These are phyloP conservation scores for Eragrostis curvula DNA, from an alignment of 176 grass and related monocot genomes.

Conservation along the genomic window DNA sequence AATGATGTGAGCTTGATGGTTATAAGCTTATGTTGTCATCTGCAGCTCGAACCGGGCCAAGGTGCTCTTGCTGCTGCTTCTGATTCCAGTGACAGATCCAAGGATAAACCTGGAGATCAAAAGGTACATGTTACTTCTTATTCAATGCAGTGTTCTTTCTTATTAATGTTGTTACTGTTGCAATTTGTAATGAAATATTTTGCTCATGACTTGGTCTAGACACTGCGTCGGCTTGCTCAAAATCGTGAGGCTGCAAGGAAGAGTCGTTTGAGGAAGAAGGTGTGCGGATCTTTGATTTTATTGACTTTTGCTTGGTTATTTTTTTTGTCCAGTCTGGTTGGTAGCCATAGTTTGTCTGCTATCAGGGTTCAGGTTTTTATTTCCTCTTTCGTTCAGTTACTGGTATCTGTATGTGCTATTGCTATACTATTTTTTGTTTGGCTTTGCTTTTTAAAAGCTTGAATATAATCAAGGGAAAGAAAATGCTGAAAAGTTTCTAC, in stretches of 20 bases:
- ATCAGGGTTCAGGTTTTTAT: background rate
- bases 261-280: slow-evolving; percentile 99
- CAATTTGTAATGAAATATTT: slow-evolving; percentile 17
- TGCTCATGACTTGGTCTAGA: slow-evolving; percentile 56
- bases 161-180: background rate
- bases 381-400: slow-evolving; percentile 6
- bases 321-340: slow-evolving; percentile 1
- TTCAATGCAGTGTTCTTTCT: slow-evolving; percentile 24
- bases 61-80: slow-evolving; percentile 54
- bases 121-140: slow-evolving; percentile 78
- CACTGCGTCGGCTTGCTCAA: slow-evolving; percentile 89
- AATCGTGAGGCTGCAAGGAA: slow-evolving; percentile 99
- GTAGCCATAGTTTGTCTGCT: slow-evolving; percentile 13
- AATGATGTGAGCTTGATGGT: slow-evolving; percentile 36
- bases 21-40: slow-evolving; percentile 46
- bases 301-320: background rate
- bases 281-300: slow-evolving; percentile 45
- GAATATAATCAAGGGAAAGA: background rate
- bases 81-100: slow-evolving; percentile 92
- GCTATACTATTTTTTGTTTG: background rate
- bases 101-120: slow-evolving; percentile 80
- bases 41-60: slow-evolving; percentile 67
- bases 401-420: background rate
- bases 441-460: slow-evolving; percentile 19
- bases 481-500: background rate